Conservation (phyloP, 495 filamentous ascomycete genomes). For the Xanthoparmelia taractica region DNA sequence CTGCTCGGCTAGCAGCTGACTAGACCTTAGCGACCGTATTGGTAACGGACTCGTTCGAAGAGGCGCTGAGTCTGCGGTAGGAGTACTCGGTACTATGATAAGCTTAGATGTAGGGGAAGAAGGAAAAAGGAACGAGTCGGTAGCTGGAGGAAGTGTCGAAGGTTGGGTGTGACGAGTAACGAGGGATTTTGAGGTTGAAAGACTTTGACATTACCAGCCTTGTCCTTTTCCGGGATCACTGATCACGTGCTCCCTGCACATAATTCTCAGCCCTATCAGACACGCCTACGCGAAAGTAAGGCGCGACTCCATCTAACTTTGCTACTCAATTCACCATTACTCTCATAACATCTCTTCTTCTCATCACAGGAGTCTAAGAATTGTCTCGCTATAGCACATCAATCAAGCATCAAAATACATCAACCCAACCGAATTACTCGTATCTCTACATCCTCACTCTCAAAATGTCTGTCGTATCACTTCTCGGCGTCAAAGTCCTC, state of each 20-base stretch:
- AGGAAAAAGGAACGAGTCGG: background rate
- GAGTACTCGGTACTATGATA: background rate
- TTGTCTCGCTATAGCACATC: too few relatives aligned
- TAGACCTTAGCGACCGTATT: background rate
- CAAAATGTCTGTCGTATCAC: slow-evolving; percentile 92
- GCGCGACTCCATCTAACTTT: background rate
- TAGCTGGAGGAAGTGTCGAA: background rate
- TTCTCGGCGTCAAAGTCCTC: slow-evolving; percentile 86
- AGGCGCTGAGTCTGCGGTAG: background rate
- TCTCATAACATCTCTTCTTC: background rate
- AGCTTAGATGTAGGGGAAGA: background rate
- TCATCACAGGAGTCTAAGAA: background rate
- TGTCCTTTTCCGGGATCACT: background rate
- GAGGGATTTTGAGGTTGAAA: background rate
- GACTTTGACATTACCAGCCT: background rate
- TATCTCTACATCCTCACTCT: slow-evolving; percentile 9
- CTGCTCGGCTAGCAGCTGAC: slow-evolving; percentile 4
- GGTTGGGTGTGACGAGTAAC: background rate
- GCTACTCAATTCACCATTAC: background rate
- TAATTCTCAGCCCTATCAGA: background rate
- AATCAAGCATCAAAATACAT: background rate
- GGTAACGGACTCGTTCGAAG: background rate
- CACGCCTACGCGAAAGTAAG: background rate
- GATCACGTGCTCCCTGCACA: background rate
- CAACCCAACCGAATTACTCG: background rate